phyloP scores from a whole-genome alignment of 2,329 filamentous ascomycete genomes.

The Curvularia hawaiiensis region DNA sequence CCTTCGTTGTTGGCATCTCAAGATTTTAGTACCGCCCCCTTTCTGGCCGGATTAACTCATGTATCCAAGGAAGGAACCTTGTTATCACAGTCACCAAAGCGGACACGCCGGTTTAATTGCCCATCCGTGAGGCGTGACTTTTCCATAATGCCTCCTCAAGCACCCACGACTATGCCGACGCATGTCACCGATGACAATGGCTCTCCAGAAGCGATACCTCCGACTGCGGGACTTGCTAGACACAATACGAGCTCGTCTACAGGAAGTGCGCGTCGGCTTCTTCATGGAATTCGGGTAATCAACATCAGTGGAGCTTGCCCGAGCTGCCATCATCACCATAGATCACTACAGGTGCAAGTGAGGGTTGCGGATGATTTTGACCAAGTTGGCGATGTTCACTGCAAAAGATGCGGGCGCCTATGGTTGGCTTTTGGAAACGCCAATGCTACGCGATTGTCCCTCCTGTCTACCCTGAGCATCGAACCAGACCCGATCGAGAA shows the following conservation, averaged over 20 bases:
- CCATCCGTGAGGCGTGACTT: background rate
- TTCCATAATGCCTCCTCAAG: conserved; percentile 12
- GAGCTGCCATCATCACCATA: conserved; percentile 36
- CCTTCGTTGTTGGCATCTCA: background rate
- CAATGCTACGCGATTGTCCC: conserved; percentile 32
- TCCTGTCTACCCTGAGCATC: conserved; percentile 28
- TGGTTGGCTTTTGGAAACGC: conserved; percentile 34
- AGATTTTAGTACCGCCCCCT: background rate
- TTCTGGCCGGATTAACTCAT: conserved; percentile 14
- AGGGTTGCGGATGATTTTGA: conserved; percentile 16
- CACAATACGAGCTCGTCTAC: conserved; percentile 27
- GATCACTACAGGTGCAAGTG: conserved; percentile 27
- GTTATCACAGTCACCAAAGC: conserved; percentile 12
- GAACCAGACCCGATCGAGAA: conserved; percentile 24
- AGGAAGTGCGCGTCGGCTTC: conserved; percentile 22
- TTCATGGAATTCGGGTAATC: conserved; percentile 28
- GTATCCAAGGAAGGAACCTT: conserved; percentile 11
- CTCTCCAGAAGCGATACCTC: background rate
- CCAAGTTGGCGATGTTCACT: conserved; percentile 26
- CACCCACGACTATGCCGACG: background rate
- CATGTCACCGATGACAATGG: background rate
- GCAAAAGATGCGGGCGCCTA: conserved; percentile 29
- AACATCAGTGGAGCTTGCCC: conserved; percentile 36
- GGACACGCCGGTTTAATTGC: conserved; percentile 7
- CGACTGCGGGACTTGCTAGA: conserved; percentile 8